Conservation (phyloP, 202 grass and related monocot species). For the Thinopyrum obtusiflorum region DNA sequence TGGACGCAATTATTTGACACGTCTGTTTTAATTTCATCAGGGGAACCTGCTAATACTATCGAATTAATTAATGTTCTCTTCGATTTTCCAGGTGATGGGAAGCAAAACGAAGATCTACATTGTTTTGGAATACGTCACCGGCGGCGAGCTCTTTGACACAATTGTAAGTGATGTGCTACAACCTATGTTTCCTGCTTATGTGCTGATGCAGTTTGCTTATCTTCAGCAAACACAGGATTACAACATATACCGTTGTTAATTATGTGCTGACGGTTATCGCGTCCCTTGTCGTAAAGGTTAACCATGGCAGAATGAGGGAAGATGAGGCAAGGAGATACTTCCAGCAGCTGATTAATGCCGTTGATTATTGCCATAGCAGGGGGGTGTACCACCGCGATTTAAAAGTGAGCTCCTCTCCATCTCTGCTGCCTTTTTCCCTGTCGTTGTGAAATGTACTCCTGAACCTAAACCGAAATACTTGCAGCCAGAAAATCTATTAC, state of each 20-base stretch:
- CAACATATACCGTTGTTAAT: neutral
- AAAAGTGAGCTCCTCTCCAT: slow-evolving; percentile 39
- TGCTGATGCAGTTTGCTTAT: neutral
- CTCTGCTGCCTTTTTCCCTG: neutral
- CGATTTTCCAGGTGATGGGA: slow-evolving; percentile 66
- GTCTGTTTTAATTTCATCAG: neutral
- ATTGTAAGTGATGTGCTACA: slow-evolving; percentile 53
- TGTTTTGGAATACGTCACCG: slow-evolving; percentile 65
- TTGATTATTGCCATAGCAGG: slow-evolving; percentile 91
- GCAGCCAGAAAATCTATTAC: slow-evolving; percentile 80
- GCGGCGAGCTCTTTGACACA: slow-evolving; percentile 73
- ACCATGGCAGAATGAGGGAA: slow-evolving; percentile 79
- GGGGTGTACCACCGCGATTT: slow-evolving; percentile 77
- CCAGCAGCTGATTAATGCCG: slow-evolving; percentile 81
- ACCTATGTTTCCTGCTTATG: neutral
- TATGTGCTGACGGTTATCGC: neutral
- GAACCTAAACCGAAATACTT: slow-evolving; percentile 1
- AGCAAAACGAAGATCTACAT: slow-evolving; percentile 84
- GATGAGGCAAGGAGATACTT: slow-evolving; percentile 79
- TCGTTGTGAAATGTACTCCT: neutral
- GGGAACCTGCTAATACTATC: neutral
- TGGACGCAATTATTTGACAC: neutral
- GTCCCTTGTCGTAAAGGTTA: slow-evolving; percentile 46
- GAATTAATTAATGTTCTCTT: neutral
- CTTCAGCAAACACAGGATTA: neutral